Conservation (phyloP, 1,284 basidiomycete genomes). For the Rhodotorula sp. region DNA sequence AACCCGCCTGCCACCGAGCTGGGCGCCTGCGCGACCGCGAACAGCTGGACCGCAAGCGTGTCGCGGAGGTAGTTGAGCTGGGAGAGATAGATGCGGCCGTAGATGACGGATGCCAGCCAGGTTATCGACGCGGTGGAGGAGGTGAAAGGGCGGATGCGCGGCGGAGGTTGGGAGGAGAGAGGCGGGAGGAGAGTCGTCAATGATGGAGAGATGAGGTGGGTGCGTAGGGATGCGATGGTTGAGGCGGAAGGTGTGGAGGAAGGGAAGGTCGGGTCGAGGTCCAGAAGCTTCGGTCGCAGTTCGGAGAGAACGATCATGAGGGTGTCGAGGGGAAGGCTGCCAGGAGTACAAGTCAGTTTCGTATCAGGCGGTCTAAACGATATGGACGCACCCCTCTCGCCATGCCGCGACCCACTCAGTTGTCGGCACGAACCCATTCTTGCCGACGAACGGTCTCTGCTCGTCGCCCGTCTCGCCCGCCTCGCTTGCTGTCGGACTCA, state of each 20-base stretch:
- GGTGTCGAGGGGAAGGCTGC: conserved; percentile 75
- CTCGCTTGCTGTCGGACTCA: conserved; percentile 54
- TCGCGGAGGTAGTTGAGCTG: conserved; percentile 25
- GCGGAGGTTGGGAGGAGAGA: conserved; percentile 53
- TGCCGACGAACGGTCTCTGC: conserved; percentile 37
- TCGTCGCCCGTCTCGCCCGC: conserved; percentile 49
- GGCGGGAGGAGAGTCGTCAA: conserved; percentile 74
- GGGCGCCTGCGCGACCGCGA: conserved; percentile 29
- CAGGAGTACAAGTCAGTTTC: not conserved
- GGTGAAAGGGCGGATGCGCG: conserved; percentile 69
- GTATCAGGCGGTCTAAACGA: no score
- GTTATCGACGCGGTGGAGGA: conserved; percentile 77
- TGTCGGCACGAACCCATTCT: conserved; percentile 83
- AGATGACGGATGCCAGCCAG: conserved; percentile 84
- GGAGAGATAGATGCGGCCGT: conserved; percentile 86
- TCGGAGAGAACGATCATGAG: conserved; percentile 68
- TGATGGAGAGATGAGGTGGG: conserved; percentile 60
- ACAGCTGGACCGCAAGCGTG: conserved; percentile 24
- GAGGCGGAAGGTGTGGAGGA: conserved; percentile 60
- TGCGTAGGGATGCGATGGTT: conserved; percentile 49
- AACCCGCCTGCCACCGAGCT: not conserved
- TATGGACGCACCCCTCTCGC: conserved; percentile 69
- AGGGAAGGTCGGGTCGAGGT: conserved; percentile 60
- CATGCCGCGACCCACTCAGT: conserved; percentile 87
- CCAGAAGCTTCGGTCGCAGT: conserved; percentile 11